phyloP scores from a whole-genome alignment of 441 rosid genomes.

The Theobroma grandiflorum region DNA sequence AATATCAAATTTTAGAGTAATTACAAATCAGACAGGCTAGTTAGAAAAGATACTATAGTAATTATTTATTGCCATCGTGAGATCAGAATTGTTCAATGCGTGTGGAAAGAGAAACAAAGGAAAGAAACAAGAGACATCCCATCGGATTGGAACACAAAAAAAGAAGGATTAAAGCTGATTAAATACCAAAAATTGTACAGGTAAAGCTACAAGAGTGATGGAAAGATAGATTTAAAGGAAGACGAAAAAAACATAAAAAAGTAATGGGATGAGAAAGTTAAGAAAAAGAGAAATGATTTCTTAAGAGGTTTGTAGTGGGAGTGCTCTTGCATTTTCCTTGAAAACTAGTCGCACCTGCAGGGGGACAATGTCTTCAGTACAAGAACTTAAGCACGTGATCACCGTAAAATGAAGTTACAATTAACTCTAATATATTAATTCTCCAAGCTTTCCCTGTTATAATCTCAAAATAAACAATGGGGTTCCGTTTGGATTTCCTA shows the following conservation, averaged over 20 bases:
- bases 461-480: background rate
- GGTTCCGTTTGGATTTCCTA: background rate
- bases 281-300: background rate
- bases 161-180: background rate
- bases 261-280: background rate
- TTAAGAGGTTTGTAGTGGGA: background rate
- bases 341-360: slow-evolving; percentile 25
- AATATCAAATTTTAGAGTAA: too few relatives aligned
- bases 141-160: slow-evolving; percentile 16
- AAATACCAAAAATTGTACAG: background rate
- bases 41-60: too few relatives aligned
- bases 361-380: slow-evolving; percentile 30
- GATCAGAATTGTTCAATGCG: background rate
- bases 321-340: background rate
- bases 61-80: background rate
- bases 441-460: background rate
- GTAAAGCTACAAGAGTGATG: background rate
- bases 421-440: background rate
- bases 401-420: background rate
- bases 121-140: background rate
- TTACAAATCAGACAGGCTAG: background rate
- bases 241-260: background rate
- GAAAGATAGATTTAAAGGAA: background rate
- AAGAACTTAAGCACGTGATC: slow-evolving; percentile 27
- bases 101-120: background rate